These are phyloP conservation scores for Epicoccum nigrum DNA, from an alignment of 2,329 filamentous ascomycete genomes.

Conservation along the genomic window DNA sequence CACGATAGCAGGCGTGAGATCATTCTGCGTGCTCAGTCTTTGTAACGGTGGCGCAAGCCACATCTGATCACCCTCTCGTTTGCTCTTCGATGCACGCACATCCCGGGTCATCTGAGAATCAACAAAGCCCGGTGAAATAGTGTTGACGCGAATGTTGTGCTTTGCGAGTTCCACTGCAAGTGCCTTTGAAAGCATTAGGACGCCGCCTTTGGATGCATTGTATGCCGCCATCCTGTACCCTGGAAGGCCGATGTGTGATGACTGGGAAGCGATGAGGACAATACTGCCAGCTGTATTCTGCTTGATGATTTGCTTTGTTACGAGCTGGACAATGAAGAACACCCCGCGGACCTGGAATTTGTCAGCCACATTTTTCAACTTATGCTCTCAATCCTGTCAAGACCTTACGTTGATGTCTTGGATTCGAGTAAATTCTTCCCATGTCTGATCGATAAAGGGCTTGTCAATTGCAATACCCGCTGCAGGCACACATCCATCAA, in stretches of 20 bases:
- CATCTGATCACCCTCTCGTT: constrained; percentile 23
- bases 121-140: constrained; percentile 44
- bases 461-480: constrained; percentile 54
- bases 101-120: constrained; percentile 33
- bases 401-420: constrained; percentile 52
- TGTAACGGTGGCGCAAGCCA: constrained; percentile 44
- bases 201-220: constrained; percentile 53
- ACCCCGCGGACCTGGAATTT: constrained; percentile 48
- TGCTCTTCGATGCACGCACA: constrained; percentile 23
- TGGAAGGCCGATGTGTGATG: constrained; percentile 47
- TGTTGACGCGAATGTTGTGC: constrained; percentile 40
- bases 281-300: constrained; percentile 51
- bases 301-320: constrained; percentile 50
- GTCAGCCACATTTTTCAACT: background rate
- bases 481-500: constrained; percentile 28
- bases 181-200: constrained; percentile 50
- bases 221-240: constrained; percentile 52
- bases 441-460: constrained; percentile 54
- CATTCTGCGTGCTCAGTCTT: constrained; percentile 51
- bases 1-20: constrained; percentile 52
- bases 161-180: constrained; percentile 43
- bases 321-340: constrained; percentile 51
- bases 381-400: too few relatives aligned
- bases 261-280: constrained; percentile 49
- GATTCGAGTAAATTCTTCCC: constrained; percentile 51